A percentile compares a stretch with the other conserved stretches of the same genome.
phyloP scores from a whole-genome alignment of 345 rosid genomes.

The Chamaenerion angustifolium region DNA sequence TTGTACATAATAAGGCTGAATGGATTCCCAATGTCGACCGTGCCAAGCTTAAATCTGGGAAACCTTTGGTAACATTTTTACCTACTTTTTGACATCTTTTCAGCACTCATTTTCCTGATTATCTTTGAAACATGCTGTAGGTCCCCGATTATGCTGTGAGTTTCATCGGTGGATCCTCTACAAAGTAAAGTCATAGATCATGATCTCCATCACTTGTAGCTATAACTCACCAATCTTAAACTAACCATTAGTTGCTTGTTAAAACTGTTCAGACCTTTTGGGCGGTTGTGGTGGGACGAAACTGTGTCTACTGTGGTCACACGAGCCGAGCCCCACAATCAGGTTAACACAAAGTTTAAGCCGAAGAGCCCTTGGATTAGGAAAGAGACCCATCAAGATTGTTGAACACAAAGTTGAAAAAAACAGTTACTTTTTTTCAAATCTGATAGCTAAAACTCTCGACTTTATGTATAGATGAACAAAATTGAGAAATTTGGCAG shows the following conservation, averaged over 20 bases:
- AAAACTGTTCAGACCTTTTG: conserved; percentile 40
- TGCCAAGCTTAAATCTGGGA: conserved; percentile 19
- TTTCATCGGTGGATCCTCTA: conserved; percentile 24
- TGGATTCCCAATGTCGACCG: conserved; percentile 31
- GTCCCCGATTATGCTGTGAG: conserved; percentile 40
- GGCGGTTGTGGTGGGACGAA: conserved; percentile 82
- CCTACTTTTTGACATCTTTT: neutral
- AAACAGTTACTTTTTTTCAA: no score
- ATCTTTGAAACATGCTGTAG: conserved; percentile 9
- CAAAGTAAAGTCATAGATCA: conserved; percentile 19
- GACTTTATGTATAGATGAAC: no score
- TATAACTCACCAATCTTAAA: neutral
- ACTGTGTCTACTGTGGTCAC: conserved; percentile 75
- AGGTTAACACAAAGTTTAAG: no score
- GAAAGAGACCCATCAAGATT: no score
- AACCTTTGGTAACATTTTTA: conserved; percentile 31
- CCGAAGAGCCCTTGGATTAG: no score
- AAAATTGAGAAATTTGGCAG: no score
- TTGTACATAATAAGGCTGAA: conserved; percentile 21
- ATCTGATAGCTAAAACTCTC: no score
- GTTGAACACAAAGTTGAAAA: no score
- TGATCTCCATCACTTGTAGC: neutral
- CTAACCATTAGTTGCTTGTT: neutral
- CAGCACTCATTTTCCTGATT: neutral
- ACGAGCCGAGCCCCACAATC: conserved; percentile 64